Evolutionary conservation across 192 early-diverging fungal genomes (phyloP), one percentile per base, ranked within the genome.

Genomic region (Mortierella alpina): DNA sequence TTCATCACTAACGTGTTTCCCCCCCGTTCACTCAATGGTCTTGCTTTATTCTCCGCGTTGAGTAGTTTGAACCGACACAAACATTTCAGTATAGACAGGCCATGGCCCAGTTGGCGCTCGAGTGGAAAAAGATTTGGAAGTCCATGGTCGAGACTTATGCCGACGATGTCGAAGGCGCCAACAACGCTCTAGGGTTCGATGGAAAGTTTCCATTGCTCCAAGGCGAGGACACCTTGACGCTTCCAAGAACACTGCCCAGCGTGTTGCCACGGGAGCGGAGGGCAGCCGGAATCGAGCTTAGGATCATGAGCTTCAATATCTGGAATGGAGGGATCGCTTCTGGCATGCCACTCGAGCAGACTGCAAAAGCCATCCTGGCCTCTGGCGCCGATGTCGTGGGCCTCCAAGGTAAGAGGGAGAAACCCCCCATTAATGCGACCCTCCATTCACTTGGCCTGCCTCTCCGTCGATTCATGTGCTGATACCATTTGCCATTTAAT

Each of bases 221-320:
- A 1, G 69, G 49, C 9, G 59, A 54, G 7, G 63, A 70, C 8
- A 0, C 2, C 1, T 6, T 68, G 10, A 47, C 23, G n/a, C 1
- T 68, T 1, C 77, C 77, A 2, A 63, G 42, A 22, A 80, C 66
- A 7, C 46, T 80, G 2, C 77, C 77, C 18, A 49, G 70, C 1
- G 59, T 72, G 4, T 57, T 80, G 42, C 77, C 77, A 31, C 69
- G 77, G 11, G 70, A 80, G 8, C 77, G 77, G 31, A 70, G 44
- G 31, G 77, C 77, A 17, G 70, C 69, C 1, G 77, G 77, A 1
- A 68, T 80, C 23, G 77, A 80, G n/a, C 44, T 84, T 17, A 52
- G 59, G 31, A 66, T 84, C 64, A 84, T 84, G 83, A 75, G 53
- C 47, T 84, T 77, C 47, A 84, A 84, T 63, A 72, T 84, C 52